These are phyloP conservation scores for Phalaenopsis equestris DNA, from an alignment of 106 monocot genomes.

Conservation along the genomic window DNA sequence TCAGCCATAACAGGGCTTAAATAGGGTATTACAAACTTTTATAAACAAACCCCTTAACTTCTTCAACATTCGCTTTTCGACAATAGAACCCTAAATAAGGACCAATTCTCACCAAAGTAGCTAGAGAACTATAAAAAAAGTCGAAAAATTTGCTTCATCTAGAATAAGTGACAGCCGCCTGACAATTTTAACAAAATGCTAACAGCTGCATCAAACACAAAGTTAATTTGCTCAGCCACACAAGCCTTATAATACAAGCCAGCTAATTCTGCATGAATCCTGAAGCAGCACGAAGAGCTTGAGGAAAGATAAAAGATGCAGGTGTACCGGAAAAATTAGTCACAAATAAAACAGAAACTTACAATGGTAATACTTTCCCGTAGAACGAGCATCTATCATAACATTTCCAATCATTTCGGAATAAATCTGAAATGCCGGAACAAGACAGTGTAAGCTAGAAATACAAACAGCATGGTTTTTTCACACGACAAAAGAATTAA, in stretches of 20 bases:
- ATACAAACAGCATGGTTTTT: constrained; percentile 1
- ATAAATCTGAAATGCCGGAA: constrained; percentile 59
- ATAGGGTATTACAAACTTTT: too few relatives aligned
- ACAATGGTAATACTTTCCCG: constrained; percentile 99
- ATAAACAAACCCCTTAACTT: too few relatives aligned
- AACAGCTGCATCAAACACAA: background rate
- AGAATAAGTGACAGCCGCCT: background rate
- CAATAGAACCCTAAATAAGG: too few relatives aligned
- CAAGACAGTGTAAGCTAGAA: background rate
- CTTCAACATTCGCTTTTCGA: too few relatives aligned
- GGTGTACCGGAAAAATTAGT: background rate
- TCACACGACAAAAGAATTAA: background rate
- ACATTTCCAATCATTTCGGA: constrained; percentile 99
- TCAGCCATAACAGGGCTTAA: too few relatives aligned
- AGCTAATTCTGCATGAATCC: background rate
- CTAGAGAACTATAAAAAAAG: background rate
- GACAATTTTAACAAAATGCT: background rate
- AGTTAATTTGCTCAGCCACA: background rate
- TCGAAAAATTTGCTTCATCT: background rate
- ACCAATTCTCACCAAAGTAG: background rate
- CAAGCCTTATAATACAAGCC: background rate
- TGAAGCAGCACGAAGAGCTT: background rate
- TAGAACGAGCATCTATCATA: constrained; percentile 97
- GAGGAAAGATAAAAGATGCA: background rate
- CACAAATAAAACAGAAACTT: constrained; percentile 22